Evolutionary conservation across 805 yeast species (phyloP).

Genomic region (Starmerella riodocensis): DNA sequence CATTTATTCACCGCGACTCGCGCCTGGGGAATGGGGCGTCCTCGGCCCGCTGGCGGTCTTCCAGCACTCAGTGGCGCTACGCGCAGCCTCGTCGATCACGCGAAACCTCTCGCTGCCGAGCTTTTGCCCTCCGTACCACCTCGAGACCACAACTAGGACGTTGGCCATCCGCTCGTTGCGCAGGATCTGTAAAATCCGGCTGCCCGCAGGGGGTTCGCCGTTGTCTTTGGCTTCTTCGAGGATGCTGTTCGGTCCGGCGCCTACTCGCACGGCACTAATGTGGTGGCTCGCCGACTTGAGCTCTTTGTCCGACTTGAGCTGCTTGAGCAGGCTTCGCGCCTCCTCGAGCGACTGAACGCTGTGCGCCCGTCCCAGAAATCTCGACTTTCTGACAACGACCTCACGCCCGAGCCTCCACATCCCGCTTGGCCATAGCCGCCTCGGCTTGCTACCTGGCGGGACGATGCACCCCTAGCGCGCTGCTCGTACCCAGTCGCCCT

Average conservation of each 20-base stretch:
- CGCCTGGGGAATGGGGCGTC: too few species aligned
- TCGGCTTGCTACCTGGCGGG: too few species aligned
- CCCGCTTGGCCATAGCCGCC: not conserved
- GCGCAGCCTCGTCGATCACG: conserved; percentile 46
- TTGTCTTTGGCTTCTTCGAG: conserved; percentile 55
- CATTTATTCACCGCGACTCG: too few species aligned
- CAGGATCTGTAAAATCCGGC: conserved; percentile 41
- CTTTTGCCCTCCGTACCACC: conserved; percentile 77
- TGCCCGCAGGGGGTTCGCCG: conserved; percentile 69
- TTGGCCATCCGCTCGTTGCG: conserved; percentile 39
- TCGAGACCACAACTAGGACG: conserved; percentile 50
- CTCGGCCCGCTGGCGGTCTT: not conserved
- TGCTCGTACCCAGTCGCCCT: too few species aligned
- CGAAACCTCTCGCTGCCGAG: conserved; percentile 61
- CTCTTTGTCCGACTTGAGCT: conserved; percentile 35
- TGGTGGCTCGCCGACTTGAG: conserved; percentile 55
- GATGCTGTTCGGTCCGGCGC: conserved; percentile 19
- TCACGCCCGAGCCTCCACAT: conserved; percentile 17
- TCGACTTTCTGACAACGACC: conserved; percentile 42
- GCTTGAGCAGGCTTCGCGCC: conserved; percentile 26
- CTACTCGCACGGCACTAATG: conserved; percentile 63
- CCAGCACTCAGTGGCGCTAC: conserved; percentile 34
- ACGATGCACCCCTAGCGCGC: too few species aligned
- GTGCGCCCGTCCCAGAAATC: conserved; percentile 52
- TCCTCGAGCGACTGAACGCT: conserved; percentile 31